Conservation (phyloP, 176 grass and related monocot genomes). For the Raddia guianensis region DNA sequence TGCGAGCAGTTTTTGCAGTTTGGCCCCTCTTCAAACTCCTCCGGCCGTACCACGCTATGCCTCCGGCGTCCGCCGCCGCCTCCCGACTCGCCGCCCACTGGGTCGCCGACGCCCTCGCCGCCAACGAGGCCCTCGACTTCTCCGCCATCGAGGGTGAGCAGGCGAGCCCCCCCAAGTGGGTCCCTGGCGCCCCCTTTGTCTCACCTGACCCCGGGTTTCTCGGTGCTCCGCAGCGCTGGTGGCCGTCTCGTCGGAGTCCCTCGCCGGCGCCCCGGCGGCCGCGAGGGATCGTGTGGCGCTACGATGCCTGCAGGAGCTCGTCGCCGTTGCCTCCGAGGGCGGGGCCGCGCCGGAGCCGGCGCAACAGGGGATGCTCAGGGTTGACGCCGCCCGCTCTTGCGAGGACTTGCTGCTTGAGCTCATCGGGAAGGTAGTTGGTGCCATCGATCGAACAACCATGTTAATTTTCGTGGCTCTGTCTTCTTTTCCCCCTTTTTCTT, state of each 20-base stretch:
- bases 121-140: constrained; percentile 35
- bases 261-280: constrained; percentile 19
- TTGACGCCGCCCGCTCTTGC: constrained; percentile 21
- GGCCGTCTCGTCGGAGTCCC: constrained; percentile 12
- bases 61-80: background rate
- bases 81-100: constrained; percentile 17
- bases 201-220: constrained; percentile 2
- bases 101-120: constrained; percentile 37
- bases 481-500: background rate
- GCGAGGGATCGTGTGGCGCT: constrained; percentile 33
- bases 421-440: constrained; percentile 6
- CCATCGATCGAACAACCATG: background rate
- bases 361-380: constrained; percentile 2
- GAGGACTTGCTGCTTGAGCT: constrained; percentile 29
- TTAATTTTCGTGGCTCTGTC: background rate
- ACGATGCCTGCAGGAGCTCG: constrained; percentile 24
- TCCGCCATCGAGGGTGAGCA: constrained; percentile 10
- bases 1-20: background rate
- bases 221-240: constrained; percentile 26
- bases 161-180: background rate
- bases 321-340: background rate
- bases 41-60: background rate
- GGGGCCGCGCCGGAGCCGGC: background rate
- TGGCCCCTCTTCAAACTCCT: constrained; percentile 10
- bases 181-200: background rate